Evolutionary conservation across 768 basidiomycete genomes (phyloP).

Genomic region (Lactifluus volemus): DNA sequence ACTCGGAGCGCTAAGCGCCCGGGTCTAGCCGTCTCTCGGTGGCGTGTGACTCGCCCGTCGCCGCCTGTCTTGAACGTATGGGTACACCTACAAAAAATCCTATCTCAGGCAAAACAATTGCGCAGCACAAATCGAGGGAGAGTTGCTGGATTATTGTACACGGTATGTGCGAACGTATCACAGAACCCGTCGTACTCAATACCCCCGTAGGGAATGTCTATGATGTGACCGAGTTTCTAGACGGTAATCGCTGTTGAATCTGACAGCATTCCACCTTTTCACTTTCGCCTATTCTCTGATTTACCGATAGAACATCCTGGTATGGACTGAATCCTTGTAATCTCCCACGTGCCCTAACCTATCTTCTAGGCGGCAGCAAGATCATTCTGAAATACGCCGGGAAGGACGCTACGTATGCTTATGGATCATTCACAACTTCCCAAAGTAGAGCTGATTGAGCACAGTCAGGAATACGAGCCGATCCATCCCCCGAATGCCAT

Average conservation of each 20-base stretch:
- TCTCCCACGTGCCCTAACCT: background rate
- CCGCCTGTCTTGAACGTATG: background rate
- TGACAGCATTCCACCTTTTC: background rate
- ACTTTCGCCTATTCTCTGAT: background rate
- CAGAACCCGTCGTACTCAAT: background rate
- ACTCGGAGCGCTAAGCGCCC: too few species aligned
- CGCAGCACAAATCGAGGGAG: slow-evolving; percentile 15
- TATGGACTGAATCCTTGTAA: background rate
- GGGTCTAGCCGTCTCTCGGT: too few species aligned
- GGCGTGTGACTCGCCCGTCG: too few species aligned
- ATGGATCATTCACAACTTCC: background rate
- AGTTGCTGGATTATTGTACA: slow-evolving; percentile 22
- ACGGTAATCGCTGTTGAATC: slow-evolving; percentile 21
- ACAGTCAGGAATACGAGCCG: slow-evolving; percentile 61
- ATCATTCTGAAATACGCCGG: slow-evolving; percentile 51
- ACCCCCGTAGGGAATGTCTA: slow-evolving; percentile 31
- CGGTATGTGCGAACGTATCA: background rate
- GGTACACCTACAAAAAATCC: background rate
- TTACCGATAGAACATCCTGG: slow-evolving; percentile 16
- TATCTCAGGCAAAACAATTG: slow-evolving; percentile 15
- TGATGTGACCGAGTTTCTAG: slow-evolving; percentile 36
- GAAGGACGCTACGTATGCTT: slow-evolving; percentile 37
- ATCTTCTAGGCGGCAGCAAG: slow-evolving; percentile 34
- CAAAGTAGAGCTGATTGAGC: background rate
- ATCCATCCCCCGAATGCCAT: slow-evolving; percentile 85